These are phyloP conservation scores for Myxozyma neotropica DNA, from an alignment of 805 yeast species.

Conservation along the genomic window DNA sequence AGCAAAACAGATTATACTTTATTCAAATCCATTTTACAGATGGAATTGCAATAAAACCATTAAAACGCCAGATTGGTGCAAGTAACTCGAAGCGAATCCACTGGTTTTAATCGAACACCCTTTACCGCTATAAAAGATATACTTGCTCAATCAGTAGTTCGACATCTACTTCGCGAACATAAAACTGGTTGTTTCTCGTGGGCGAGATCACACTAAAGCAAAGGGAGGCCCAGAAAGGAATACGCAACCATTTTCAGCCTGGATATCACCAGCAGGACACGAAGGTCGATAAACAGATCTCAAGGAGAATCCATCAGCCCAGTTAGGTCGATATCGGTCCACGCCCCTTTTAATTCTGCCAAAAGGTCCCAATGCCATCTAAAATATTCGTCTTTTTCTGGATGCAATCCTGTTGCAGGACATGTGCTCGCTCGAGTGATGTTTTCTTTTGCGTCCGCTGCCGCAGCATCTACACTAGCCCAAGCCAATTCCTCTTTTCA, in stretches of 20 bases:
- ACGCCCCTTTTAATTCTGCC: constrained; percentile 73
- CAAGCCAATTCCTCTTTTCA: constrained; percentile 50
- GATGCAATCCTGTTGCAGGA: constrained; percentile 50
- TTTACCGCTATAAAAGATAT: constrained; percentile 56
- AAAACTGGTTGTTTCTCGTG: constrained; percentile 91
- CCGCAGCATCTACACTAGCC: constrained; percentile 36
- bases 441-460: constrained; percentile 46
- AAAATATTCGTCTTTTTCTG: constrained; percentile 77
- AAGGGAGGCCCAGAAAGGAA: background rate
- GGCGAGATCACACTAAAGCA: constrained; percentile 69
- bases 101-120: too few species aligned
- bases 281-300: constrained; percentile 88
- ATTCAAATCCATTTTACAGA: too few species aligned
- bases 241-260: constrained; percentile 82
- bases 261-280: constrained; percentile 97
- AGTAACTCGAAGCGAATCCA: too few species aligned
- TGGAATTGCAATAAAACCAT: too few species aligned
- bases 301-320: constrained; percentile 88
- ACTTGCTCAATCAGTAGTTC: constrained; percentile 94
- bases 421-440: background rate
- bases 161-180: constrained; percentile 91
- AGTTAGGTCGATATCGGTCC: constrained; percentile 80
- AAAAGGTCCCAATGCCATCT: constrained; percentile 70
- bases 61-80: background rate
- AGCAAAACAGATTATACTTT: too few species aligned